Conservation (phyloP, 768 basidiomycete species). For the Kwoniella pini region DNA sequence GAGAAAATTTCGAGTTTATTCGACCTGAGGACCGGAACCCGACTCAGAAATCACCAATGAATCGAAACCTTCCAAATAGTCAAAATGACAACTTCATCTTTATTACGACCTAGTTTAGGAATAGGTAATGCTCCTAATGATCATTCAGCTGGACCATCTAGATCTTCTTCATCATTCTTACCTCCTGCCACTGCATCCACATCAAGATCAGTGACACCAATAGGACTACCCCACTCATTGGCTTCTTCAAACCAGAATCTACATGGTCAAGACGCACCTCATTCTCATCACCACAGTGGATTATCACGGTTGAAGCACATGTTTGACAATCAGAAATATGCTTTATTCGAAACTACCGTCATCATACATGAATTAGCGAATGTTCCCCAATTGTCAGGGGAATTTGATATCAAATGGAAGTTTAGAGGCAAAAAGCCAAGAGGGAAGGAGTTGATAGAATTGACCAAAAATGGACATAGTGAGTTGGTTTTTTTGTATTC, state of each 20-base stretch:
- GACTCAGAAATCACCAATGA: not conserved
- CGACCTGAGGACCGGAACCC: not conserved
- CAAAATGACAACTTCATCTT: constrained; percentile 12
- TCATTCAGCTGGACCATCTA: not conserved
- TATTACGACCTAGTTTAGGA: constrained; percentile 3
- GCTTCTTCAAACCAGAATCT: constrained; percentile 12
- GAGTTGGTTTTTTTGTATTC: not conserved
- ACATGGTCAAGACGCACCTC: not conserved
- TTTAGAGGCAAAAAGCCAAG: constrained; percentile 38
- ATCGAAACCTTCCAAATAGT: not conserved
- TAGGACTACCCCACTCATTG: constrained; percentile 6
- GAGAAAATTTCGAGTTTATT: too few species aligned
- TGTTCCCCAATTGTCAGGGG: constrained; percentile 41
- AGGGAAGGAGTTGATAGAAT: constrained; percentile 22
- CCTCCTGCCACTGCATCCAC: not conserved
- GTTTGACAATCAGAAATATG: constrained; percentile 34
- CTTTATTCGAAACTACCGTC: constrained; percentile 31
- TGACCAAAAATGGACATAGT: constrained; percentile 15
- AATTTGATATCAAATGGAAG: constrained; percentile 41
- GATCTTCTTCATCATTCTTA: constrained; percentile 19
- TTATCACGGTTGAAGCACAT: constrained; percentile 22
- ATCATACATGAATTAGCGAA: constrained; percentile 39
- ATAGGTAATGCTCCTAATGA: not conserved
- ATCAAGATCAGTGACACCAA: constrained; percentile 7
- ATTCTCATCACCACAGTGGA: constrained; percentile 3